Conservation (phyloP, 768 basidiomycete species). For the Gautieria morchelliformis region DNA sequence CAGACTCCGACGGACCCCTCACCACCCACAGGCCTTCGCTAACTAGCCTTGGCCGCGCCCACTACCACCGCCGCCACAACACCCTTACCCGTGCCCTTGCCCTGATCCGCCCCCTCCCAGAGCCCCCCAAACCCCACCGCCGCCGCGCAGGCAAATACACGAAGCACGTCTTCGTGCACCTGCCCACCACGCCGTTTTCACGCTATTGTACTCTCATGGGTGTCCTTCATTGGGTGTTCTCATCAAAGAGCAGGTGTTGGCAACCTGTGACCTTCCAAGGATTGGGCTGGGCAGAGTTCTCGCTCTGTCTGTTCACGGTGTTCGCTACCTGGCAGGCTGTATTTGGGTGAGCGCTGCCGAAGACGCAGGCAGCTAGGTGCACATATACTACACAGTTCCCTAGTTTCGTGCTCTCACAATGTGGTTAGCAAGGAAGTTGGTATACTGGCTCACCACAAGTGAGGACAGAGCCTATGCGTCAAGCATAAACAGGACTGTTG, state of each 20-base stretch:
- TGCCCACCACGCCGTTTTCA: too few species aligned
- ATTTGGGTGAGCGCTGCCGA: constrained; percentile 35
- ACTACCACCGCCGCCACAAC: too few species aligned
- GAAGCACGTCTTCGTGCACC: too few species aligned
- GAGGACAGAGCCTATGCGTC: too few species aligned
- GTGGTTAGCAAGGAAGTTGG: background rate
- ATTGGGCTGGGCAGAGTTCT: constrained; percentile 69
- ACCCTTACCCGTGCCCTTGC: too few species aligned
- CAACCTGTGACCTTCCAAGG: constrained; percentile 67
- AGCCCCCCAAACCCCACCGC: too few species aligned
- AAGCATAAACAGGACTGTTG: too few species aligned
- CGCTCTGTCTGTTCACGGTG: constrained; percentile 47
- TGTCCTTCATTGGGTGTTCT: background rate
- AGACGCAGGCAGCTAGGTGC: constrained; percentile 16
- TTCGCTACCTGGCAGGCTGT: constrained; percentile 45
- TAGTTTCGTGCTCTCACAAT: background rate
- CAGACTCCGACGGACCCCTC: too few species aligned
- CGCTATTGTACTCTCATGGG: constrained; percentile 26
- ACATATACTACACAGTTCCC: constrained; percentile 10
- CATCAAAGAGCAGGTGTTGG: constrained; percentile 41
- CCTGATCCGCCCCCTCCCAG: too few species aligned
- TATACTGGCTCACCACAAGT: background rate
- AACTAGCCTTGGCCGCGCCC: too few species aligned
- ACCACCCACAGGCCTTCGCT: too few species aligned
- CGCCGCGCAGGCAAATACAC: too few species aligned